A percentile compares a stretch with the other conserved stretches of the same genome.
Conservation (phyloP, 1,284 basidiomycete species). For the Porodaedalea pini region DNA sequence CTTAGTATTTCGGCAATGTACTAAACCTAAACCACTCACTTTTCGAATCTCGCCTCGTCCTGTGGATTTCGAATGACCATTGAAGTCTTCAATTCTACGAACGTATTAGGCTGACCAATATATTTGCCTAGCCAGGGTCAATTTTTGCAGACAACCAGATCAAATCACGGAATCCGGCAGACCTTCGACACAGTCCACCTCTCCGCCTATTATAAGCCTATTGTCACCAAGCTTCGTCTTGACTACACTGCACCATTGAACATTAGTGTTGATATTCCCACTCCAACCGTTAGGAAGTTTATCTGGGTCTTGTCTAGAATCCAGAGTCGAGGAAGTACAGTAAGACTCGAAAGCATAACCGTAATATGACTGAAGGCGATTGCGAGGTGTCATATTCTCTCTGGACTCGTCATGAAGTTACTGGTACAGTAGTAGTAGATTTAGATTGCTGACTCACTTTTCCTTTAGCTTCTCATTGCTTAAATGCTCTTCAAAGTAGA, state of each 20-base stretch:
- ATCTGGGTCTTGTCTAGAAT: constrained; percentile 30
- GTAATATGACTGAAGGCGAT: constrained; percentile 63
- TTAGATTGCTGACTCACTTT: constrained; percentile 46
- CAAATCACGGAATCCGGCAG: constrained; percentile 4
- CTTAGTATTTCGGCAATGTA: constrained; percentile 13
- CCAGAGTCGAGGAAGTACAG: constrained; percentile 54
- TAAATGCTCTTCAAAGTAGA: constrained; percentile 84
- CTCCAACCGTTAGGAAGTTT: constrained; percentile 63
- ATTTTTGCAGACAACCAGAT: constrained; percentile 1
- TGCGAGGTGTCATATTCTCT: constrained; percentile 56
- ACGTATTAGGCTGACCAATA: constrained; percentile 55
- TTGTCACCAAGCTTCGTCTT: constrained; percentile 82
- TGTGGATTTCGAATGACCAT: constrained; percentile 65
- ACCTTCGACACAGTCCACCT: constrained; percentile 92
- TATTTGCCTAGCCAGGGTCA: constrained; percentile 44
- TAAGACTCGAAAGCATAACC: constrained; percentile 88
- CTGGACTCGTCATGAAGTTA: constrained; percentile 35
- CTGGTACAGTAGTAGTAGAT: background rate
- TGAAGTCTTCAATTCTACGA: constrained; percentile 94
- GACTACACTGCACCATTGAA: constrained; percentile 94
- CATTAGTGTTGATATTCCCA: constrained; percentile 88
- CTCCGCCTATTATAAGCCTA: constrained; percentile 87
- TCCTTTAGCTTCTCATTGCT: constrained; percentile 52
- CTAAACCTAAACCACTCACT: constrained; percentile 44
- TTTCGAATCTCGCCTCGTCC: constrained; percentile 80